Evolutionary conservation across 257 asterid species (phyloP), one percentile per base, ranked within the genome.

Genomic region (Nicotiana otophora): DNA sequence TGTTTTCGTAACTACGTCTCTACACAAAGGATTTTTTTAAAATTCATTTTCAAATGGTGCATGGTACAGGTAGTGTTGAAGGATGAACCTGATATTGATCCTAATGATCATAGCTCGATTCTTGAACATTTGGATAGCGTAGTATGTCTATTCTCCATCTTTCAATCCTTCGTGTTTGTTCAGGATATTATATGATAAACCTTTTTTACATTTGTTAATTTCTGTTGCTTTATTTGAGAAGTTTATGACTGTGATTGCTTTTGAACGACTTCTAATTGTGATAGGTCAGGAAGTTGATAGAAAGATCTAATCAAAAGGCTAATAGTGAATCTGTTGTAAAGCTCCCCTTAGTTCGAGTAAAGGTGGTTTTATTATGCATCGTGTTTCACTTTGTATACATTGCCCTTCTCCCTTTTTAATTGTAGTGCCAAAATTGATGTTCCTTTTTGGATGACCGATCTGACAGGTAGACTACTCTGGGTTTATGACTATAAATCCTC

Each of bases 401-500:
- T 36, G 55, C 78, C 63, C 58, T 28, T 74, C 55, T 84, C 60
- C 65, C 77, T 63, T 65, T 76, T 62, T 82, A 20, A 55, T 61
- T 80, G 83, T 66, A 82, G 82, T 58, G 53, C 78, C 64, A 76
- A 80, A 7, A 68, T 82, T 82, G 82, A 81, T 81, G 78, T 30
- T 51, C 63, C 17, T 51, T 48, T 51, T 17, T 65, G 78, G 78
- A 81, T 87, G 66, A 67, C 72, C 54, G 82, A 90, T 88, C 79
- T 75, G 77, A 63, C 89, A 96, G 99, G 99, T 96, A 51, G 99
- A 96, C 89, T 96, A 96, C 87, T 94, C 99, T 79, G 99, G 98
- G 57, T 94, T 91, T 87, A 96, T 94, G 98, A 94, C 99, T 8
- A 96, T 96, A 88, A 96, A 96, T 87, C 98, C 99, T 66, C 99